These are phyloP conservation scores for Planoprotostelium fungivorum DNA, from an alignment of 78 protist species.

Conservation along the genomic window DNA sequence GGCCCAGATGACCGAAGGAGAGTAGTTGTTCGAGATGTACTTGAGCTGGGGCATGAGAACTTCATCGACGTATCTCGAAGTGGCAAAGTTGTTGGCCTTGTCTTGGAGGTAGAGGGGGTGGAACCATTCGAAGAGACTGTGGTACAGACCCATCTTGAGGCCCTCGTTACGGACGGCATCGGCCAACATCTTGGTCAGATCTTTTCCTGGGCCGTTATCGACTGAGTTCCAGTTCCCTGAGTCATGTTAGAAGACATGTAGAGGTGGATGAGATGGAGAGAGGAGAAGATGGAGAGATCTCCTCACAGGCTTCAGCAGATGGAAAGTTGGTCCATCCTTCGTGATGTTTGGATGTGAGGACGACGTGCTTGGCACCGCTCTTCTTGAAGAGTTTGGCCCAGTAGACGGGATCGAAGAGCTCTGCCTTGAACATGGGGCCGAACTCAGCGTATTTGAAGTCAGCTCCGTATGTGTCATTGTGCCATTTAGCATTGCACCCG, in stretches of 20 bases:
- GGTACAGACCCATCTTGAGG: conserved; percentile 33
- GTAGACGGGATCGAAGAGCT: conserved; percentile 12
- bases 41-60: conserved; percentile 21
- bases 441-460: conserved; percentile 28
- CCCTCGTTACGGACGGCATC: conserved; percentile 20
- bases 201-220: conserved; percentile 29
- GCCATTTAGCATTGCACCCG: conserved; percentile 30
- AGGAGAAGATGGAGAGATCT: not conserved
- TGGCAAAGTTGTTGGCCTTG: conserved; percentile 3
- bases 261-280: not conserved
- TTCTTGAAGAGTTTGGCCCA: conserved; percentile 45
- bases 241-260: not conserved
- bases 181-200: conserved; percentile 7
- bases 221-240: conserved; percentile 32
- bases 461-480: conserved; percentile 29
- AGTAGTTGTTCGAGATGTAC: conserved; percentile 3
- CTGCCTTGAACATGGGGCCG: conserved; percentile 22
- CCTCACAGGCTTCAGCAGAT: conserved; percentile 2
- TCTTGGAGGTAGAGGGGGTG: conserved; percentile 34
- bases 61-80: conserved; percentile 12
- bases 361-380: conserved; percentile 49
- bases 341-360: conserved; percentile 46
- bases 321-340: conserved; percentile 42
- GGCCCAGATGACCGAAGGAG: conserved; percentile 13
- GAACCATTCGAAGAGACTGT: conserved; percentile 19